Evolutionary conservation across 345 rosid genomes (phyloP).

Genomic region (Arabidopsis arenosa): DNA sequence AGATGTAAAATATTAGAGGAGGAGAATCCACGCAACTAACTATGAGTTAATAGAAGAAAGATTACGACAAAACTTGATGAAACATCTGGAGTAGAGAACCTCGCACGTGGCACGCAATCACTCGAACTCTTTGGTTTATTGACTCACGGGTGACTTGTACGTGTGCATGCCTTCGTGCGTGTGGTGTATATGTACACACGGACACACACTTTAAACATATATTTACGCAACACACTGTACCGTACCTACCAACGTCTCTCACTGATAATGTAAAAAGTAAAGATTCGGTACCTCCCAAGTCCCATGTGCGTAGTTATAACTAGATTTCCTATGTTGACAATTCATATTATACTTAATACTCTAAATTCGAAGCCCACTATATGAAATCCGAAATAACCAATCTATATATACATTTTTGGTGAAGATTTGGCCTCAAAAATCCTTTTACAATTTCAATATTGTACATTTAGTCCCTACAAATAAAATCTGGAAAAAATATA

Average conservation of each 20-base stretch:
- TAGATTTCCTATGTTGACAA: slow-evolving; percentile 31
- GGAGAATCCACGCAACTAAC: slow-evolving; percentile 38
- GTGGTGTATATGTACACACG: slow-evolving; percentile 20
- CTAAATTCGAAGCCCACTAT: background rate
- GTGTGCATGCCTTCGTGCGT: slow-evolving; percentile 38
- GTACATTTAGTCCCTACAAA: too few relatives aligned
- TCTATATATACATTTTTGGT: too few relatives aligned
- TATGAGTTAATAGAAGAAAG: slow-evolving; percentile 17
- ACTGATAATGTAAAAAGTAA: background rate
- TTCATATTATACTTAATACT: slow-evolving; percentile 2
- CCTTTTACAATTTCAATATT: too few relatives aligned
- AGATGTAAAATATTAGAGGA: slow-evolving; percentile 39
- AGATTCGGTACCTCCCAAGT: slow-evolving; percentile 23
- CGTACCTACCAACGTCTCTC: slow-evolving; percentile 41
- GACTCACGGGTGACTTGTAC: slow-evolving; percentile 37
- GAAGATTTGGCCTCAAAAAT: too few relatives aligned
- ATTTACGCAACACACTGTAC: slow-evolving; percentile 5
- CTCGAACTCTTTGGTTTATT: slow-evolving; percentile 35
- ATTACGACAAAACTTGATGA: slow-evolving; percentile 24
- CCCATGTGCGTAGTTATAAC: slow-evolving; percentile 33
- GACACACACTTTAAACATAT: background rate
- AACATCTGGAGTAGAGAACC: slow-evolving; percentile 43
- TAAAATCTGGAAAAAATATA: too few relatives aligned
- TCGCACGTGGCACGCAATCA: slow-evolving; percentile 44
- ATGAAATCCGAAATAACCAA: background rate